Evolutionary conservation across 257 asterid genomes (phyloP), one percentile per base, ranked within the genome.

Genomic region (Nicotiana knightiana): DNA sequence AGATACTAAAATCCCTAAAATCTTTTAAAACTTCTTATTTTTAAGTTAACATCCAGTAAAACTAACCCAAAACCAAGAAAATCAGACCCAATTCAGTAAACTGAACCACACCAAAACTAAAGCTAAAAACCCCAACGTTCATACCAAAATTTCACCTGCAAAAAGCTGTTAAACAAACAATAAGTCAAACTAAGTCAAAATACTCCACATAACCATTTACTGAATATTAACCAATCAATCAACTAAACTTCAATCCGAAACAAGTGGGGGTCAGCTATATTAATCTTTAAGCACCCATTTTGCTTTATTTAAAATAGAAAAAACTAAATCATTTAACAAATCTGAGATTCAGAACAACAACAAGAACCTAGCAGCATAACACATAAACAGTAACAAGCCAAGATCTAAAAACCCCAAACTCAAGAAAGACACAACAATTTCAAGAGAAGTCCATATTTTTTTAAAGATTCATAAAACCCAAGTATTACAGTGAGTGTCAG

Each of bases 121-220:
- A 33, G 48, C 71, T 33, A 67, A 54, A 15, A 15, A 59, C 13
- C 8, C 78, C 9, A 28, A 65, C 79, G 51, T 67, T 39, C 67
- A 82, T 39, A 17, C 88, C 84, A 78, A 33, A 26, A 80, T 58
- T 67, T 82, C 82, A 39, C 86, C 87, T 88, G 85, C 46, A 79
- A 81, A 83, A 48, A 7, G 15, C 51, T 9, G 54, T 59, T 7
- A 9, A 65, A 13, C 26, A 51, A 21, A 80, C 80, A 64, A 81
- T 37, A 68, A 81, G 76, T 71, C 64, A 81, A 81, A 65, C 63
- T 24, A 48, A 75, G 79, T 75, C 64, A 75, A 51, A 51, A 15
- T 28, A 53, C 48, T 51, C 28, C 64, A 75, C 63, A 75, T n/a
- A 75, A 51, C n/a, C 33, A 70, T 21, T 21, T 35, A 21, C 30